Base-by-base conservation (phyloP, 352 stramenopile genomes). In the Pythium apleroticum region DNA sequence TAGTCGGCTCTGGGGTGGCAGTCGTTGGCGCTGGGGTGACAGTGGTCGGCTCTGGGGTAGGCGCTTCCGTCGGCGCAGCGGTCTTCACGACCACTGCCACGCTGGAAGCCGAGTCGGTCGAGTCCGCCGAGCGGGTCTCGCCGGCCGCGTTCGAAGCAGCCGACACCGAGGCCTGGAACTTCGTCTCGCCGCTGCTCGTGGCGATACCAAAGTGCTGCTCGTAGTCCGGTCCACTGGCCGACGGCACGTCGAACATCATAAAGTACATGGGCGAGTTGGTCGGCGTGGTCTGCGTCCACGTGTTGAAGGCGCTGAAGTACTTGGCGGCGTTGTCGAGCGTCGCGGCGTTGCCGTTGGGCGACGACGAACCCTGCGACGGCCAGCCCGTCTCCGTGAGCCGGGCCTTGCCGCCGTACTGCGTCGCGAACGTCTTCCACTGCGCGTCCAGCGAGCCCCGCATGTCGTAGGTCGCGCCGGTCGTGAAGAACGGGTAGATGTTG, bases 181-280 rank as follows among this genome's bases (percentile, higher is more conserved):
- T 71, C 22, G 59, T 49, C 17, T 24, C n/a, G 9, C 59, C 41
- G 27, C 9, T 48, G 25, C 19, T 48, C 17, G 41, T 57, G 31
- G 63, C 59, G 48, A 78, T 41, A 25, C 81, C 81, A 71, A 90
- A 90, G 71, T 82, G 68, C 53, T 65, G 76, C 64, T 90, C 81
- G 70, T 77, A 86, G 58, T 82, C 71, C 2, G 27, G 19, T 6
- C 71, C 68, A 0, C 60, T 49, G 41, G 63, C 73, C 19, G 31
- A 70, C 43, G 71, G 79, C 3, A 66, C 74, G 62, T 89, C 78
- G 63, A 75, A 87, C 80, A 86, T 84, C 79, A 86, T 84, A 66
- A 88, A 88, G 63, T 69, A 88, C 64, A 77, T 82, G 41, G 68
- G 68, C 56, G 76, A 60, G 46, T 65, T n/a, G 22, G 60, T 56